Evolutionary conservation across 176 grass and related monocot genomes (phyloP).

Genomic region (Zoysia pacifica): DNA sequence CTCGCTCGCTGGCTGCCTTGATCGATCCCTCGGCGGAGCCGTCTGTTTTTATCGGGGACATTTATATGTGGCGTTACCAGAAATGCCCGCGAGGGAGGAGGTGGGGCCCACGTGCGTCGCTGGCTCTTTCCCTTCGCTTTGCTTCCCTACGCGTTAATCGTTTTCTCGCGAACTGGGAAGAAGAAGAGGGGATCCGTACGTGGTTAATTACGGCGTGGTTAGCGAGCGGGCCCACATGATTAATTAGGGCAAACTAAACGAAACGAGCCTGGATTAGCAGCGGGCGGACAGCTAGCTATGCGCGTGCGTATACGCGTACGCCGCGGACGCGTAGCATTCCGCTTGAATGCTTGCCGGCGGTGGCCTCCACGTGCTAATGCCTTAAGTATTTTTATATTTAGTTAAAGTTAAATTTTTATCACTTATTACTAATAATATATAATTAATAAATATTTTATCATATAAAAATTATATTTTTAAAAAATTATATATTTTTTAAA

Average conservation of each 20-base stretch:
- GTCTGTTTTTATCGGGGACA: constrained; percentile 39
- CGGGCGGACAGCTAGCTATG: not conserved
- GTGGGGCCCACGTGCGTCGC: constrained; percentile 24
- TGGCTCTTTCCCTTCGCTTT: not conserved
- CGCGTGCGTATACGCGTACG: not conserved
- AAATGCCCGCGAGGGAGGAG: constrained; percentile 18
- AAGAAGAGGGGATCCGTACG: not conserved
- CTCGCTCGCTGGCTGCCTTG: not conserved
- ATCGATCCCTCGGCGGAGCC: not conserved
- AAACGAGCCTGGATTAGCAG: constrained; percentile 12
- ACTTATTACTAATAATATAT: too few relatives aligned
- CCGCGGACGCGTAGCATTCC: not conserved
- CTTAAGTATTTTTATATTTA: too few relatives aligned
- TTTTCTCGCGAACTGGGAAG: not conserved
- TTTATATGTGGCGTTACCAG: constrained; percentile 61
- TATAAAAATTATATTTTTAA: too few relatives aligned
- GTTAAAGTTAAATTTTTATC: too few relatives aligned
- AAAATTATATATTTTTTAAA: too few relatives aligned
- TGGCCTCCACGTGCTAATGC: too few relatives aligned
- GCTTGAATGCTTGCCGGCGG: not conserved
- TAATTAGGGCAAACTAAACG: constrained; percentile 14
- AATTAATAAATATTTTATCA: too few relatives aligned
- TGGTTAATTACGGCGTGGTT: constrained; percentile 29
- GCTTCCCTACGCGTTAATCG: constrained; percentile 31
- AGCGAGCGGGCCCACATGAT: not conserved